Base-by-base conservation (phyloP, 2,329 filamentous ascomycete genomes). In the Exutisphaerella laricina region DNA sequence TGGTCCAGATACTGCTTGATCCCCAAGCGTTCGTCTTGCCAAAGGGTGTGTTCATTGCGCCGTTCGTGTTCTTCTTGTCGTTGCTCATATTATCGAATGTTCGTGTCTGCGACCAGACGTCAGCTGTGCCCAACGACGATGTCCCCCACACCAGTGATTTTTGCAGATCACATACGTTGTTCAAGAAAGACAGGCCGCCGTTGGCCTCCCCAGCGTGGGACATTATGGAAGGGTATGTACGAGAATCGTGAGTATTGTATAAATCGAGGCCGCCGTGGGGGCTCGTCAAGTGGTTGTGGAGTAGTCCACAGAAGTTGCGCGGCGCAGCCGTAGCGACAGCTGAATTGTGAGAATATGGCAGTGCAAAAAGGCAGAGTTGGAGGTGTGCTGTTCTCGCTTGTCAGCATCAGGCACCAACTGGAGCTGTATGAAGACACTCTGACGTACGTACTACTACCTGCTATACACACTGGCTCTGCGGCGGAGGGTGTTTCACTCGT, bases 1-100 rank as follows among this genome's bases (percentile, higher is more conserved):
- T 57, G 8, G 45, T 45, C 60, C 60, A 62, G 43, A 60, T 60
- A 35, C 49, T 57, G 43, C 47, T 51, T n/a, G 55, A 51, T 10
- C 53, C 49, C 56, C 56, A 58, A 16, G 51, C 41, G 20, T 39
- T 54, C 29, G 40, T 35, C 22, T 36, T 33, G 21, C 28, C 31
- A 4, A 33, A 37, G 26, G 47, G 41, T 21, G 48, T 44, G 21
- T 41, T 51, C 14, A 53, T 20, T 9, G 45, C 39, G 32, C 43
- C 48, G 29, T 48, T 51, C 34, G 48, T 42, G 39, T 36, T 47
- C 41, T 50, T 56, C 41, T 49, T 51, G 22, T 56, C 53, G 26
- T 22, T 42, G 31, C 39, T 39, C 14, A 49, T 30, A 31, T 44
- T 41, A 20, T 48, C 50, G 44, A 56, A 56, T n/a, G 56, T 52